Evolutionary conservation across 2,329 filamentous ascomycete genomes (phyloP).

Genomic region (Neopestalotiopsis sp.): DNA sequence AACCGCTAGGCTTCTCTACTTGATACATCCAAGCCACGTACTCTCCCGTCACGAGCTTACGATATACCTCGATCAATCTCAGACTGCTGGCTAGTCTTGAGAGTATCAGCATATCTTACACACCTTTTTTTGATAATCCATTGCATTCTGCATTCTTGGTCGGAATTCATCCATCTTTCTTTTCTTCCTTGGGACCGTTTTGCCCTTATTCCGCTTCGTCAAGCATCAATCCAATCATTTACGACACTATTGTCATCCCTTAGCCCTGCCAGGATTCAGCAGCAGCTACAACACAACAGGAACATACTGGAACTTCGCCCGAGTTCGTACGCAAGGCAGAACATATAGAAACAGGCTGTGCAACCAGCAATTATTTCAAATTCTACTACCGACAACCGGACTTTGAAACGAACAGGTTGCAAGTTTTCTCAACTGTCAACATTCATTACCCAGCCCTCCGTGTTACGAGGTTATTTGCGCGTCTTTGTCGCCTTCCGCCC

Average conservation of each 20-base stretch:
- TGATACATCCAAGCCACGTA: slow-evolving; percentile 16
- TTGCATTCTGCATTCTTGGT: slow-evolving; percentile 15
- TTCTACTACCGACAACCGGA: not conserved
- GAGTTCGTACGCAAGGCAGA: slow-evolving; percentile 15
- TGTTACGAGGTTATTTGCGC: slow-evolving; percentile 20
- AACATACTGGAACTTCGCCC: slow-evolving; percentile 3
- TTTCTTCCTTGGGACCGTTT: not conserved
- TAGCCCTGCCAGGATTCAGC: slow-evolving; percentile 4
- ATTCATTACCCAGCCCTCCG: slow-evolving; percentile 14
- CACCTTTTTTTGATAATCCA: not conserved
- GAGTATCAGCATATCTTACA: not conserved
- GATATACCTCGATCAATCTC: slow-evolving; percentile 12
- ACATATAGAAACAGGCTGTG: slow-evolving; percentile 19
- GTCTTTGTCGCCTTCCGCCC: slow-evolving; percentile 18
- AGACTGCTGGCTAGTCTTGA: slow-evolving; percentile 20
- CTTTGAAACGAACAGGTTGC: not conserved
- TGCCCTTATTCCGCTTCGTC: slow-evolving; percentile 3
- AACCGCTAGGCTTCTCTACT: slow-evolving; percentile 10
- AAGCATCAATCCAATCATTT: not conserved
- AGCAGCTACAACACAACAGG: slow-evolving; percentile 1
- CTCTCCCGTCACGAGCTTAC: slow-evolving; percentile 18
- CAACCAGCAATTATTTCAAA: not conserved
- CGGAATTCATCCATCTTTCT: slow-evolving; percentile 1
- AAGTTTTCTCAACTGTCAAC: not conserved
- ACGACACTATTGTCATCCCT: not conserved